Evolutionary conservation across 2,329 filamentous ascomycete genomes (phyloP).

Genomic region (Talaromyces sp.): DNA sequence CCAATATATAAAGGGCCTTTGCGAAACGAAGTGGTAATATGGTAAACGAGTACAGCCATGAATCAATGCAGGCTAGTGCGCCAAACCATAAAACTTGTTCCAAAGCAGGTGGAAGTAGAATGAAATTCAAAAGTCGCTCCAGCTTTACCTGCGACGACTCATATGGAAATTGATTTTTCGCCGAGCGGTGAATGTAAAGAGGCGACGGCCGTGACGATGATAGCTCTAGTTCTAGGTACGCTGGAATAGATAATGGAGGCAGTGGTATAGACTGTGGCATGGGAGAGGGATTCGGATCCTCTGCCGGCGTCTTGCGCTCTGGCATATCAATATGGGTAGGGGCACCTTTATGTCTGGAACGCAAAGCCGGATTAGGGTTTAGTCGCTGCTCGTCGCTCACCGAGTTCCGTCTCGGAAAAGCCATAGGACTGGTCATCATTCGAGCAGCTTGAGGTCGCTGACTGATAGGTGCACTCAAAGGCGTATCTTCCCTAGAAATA

Average conservation of each 20-base stretch:
- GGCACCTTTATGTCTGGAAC: slow-evolving; percentile 32
- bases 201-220: slow-evolving; percentile 60
- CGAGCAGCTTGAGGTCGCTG: slow-evolving; percentile 33
- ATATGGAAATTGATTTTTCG: slow-evolving; percentile 66
- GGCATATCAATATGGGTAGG: slow-evolving; percentile 34
- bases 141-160: slow-evolving; percentile 92
- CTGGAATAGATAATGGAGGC: slow-evolving; percentile 61
- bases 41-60: slow-evolving; percentile 95
- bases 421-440: slow-evolving; percentile 32
- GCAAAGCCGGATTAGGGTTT: slow-evolving; percentile 33
- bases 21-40: slow-evolving; percentile 87
- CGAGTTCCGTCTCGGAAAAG: slow-evolving; percentile 30
- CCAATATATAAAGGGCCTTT: slow-evolving; percentile 72
- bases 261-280: slow-evolving; percentile 56
- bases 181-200: slow-evolving; percentile 60
- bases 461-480: slow-evolving; percentile 25
- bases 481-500: slow-evolving; percentile 21
- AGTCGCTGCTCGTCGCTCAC: slow-evolving; percentile 32
- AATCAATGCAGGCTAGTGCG: slow-evolving; percentile 84
- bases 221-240: slow-evolving; percentile 64
- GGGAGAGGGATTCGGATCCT: slow-evolving; percentile 42
- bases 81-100: slow-evolving; percentile 87
- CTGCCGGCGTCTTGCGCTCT: slow-evolving; percentile 24
- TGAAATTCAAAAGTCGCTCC: slow-evolving; percentile 83
- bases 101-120: slow-evolving; percentile 75